Percentiles rank a stretch among this genome's conserved stretches.
These are phyloP conservation scores for Hypericum perforatum DNA, from an alignment of 345 rosid species.

Conservation along the genomic window DNA sequence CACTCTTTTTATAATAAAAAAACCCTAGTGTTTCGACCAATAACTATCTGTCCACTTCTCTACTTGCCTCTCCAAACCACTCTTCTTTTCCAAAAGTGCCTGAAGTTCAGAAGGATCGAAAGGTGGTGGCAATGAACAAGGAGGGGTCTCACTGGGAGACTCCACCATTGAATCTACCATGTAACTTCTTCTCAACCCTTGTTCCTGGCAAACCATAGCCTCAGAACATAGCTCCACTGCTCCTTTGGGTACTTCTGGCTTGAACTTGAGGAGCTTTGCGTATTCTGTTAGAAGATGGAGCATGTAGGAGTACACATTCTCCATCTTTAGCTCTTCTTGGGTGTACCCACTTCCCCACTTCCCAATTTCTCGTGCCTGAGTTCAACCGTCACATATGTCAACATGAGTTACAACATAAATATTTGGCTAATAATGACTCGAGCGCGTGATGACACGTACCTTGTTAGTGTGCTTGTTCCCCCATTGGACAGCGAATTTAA, in stretches of 20 bases:
- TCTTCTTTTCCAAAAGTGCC: no score
- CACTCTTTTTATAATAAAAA: no score
- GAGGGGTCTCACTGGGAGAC: no score
- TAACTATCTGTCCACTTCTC: no score
- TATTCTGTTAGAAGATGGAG: background rate
- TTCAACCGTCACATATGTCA: no score
- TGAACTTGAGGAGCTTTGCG: background rate
- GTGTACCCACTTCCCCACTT: background rate
- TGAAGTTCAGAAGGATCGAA: no score
- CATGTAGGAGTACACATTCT: background rate
- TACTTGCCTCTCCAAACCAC: no score
- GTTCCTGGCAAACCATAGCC: background rate
- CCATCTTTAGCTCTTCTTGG: background rate
- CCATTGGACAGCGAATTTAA: slow-evolving; percentile 32
- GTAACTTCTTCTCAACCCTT: background rate
- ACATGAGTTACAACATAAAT: no score
- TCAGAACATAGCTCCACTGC: background rate
- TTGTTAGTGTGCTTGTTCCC: slow-evolving; percentile 18
- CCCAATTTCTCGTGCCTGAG: background rate
- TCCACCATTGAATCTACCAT: slow-evolving; percentile 1
- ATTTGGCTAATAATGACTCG: no score
- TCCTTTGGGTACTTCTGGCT: background rate
- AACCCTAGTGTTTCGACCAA: no score
- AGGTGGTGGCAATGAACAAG: no score
- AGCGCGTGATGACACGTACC: slow-evolving; percentile 8